Evolutionary conservation across 1,139 yeast genomes (phyloP).

Genomic region (Zygosaccharomyces pseudobailii): DNA sequence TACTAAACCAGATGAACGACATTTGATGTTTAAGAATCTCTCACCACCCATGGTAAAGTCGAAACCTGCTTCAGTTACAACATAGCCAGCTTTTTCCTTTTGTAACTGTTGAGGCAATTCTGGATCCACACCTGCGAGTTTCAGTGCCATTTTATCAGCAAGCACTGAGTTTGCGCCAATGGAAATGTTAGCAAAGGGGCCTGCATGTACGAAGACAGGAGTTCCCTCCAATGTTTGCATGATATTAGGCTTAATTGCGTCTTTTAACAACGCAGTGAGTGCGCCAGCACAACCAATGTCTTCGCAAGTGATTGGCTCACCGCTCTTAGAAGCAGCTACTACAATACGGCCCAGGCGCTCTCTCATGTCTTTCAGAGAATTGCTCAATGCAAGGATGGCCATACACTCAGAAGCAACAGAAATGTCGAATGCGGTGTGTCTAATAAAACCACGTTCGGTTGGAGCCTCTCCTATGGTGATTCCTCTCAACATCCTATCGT

Average conservation of each 20-base stretch:
- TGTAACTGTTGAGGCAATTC: constrained; percentile 46
- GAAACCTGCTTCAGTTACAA: constrained; percentile 96
- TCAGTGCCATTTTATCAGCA: constrained; percentile 93
- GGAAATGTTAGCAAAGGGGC: constrained; percentile 96
- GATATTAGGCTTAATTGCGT: constrained; percentile 93
- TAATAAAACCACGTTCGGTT: constrained; percentile 85
- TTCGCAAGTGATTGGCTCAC: constrained; percentile 92
- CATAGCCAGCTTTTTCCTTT: constrained; percentile 73
- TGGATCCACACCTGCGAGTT: constrained; percentile 74
- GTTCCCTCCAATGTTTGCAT: constrained; percentile 99
- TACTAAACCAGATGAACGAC: constrained; percentile 83
- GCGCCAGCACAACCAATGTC: constrained; percentile 98
- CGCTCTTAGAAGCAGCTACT: constrained; percentile 73
- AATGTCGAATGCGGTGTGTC: constrained; percentile 93
- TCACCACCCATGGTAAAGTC: constrained; percentile 99
- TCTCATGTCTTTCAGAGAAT: constrained; percentile 79
- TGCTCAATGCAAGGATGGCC: constrained; percentile 93
- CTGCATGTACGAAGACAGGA: constrained; percentile 97
- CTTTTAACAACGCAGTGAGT: constrained; percentile 88
- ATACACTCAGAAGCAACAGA: constrained; percentile 96
- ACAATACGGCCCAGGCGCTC: constrained; percentile 88
- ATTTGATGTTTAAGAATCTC: constrained; percentile 92
- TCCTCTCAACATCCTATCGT: constrained; percentile 89
- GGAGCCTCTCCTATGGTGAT: constrained; percentile 91
- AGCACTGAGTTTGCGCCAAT: constrained; percentile 94